phyloP scores from a whole-genome alignment of 2,329 filamentous ascomycete species.

The Ascomycota sp. region DNA sequence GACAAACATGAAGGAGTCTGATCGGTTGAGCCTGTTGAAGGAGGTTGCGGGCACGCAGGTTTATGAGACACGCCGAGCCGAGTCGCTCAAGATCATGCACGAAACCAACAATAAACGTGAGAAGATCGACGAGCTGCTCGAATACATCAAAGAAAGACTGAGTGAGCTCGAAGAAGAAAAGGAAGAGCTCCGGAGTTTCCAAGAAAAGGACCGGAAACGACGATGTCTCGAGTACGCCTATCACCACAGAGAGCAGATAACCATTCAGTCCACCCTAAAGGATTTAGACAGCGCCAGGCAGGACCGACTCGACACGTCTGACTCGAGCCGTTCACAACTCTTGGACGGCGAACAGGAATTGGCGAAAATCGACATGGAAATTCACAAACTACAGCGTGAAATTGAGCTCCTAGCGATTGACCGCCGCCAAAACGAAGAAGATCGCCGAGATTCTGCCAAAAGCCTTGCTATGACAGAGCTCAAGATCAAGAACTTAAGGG shows the following conservation, averaged over 20 bases:
- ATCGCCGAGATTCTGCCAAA: constrained; percentile 63
- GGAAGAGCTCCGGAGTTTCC: constrained; percentile 78
- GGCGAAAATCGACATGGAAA: constrained; percentile 51
- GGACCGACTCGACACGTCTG: constrained; percentile 63
- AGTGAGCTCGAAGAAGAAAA: constrained; percentile 89
- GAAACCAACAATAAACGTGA: constrained; percentile 86
- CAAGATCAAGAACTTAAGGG: constrained; percentile 58
- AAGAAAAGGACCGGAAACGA: constrained; percentile 82
- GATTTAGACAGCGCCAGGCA: constrained; percentile 63
- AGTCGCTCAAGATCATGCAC: constrained; percentile 89
- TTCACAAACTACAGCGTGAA: constrained; percentile 58
- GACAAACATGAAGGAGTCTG: constrained; percentile 96
- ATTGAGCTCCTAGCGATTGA: constrained; percentile 71
- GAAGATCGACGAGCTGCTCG: constrained; percentile 82
- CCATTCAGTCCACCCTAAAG: constrained; percentile 54
- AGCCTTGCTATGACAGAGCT: constrained; percentile 68
- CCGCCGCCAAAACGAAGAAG: constrained; percentile 68
- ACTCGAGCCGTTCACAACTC: constrained; percentile 57
- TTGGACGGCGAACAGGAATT: constrained; percentile 61
- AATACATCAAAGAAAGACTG: constrained; percentile 77
- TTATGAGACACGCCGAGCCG: constrained; percentile 75
- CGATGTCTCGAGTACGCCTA: constrained; percentile 87
- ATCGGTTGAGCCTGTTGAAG: constrained; percentile 73
- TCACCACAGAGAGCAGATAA: constrained; percentile 69
- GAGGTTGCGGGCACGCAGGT: constrained; percentile 97